These are phyloP conservation scores for Parsonsia alboflavescens DNA, from an alignment of 257 asterid genomes.

Conservation along the genomic window DNA sequence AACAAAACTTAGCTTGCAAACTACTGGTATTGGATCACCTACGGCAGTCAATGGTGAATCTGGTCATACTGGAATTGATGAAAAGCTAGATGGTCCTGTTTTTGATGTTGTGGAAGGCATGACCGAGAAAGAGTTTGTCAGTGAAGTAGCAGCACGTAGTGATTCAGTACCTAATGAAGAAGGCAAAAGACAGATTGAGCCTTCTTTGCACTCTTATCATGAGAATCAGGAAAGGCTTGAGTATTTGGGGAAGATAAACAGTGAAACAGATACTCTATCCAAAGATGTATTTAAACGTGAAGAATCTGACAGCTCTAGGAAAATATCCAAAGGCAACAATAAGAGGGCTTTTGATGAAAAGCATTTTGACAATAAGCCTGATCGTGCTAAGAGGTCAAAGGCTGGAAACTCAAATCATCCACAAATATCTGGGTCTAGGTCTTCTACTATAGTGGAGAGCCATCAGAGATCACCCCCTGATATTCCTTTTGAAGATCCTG, in stretches of 20 bases:
- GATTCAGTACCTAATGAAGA: constrained; percentile 40
- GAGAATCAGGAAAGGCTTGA: constrained; percentile 36
- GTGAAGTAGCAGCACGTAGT: constrained; percentile 34
- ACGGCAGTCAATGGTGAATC: constrained; percentile 49
- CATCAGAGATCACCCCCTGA: constrained; percentile 54
- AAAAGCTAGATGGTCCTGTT: constrained; percentile 41
- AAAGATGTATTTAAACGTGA: constrained; percentile 36
- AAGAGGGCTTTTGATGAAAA: constrained; percentile 53
- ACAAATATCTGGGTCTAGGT: constrained; percentile 41
- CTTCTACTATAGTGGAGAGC: constrained; percentile 45
- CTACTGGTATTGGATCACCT: constrained; percentile 38
- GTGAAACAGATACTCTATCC: constrained; percentile 36
- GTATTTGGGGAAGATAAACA: constrained; percentile 18
- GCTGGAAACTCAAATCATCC: constrained; percentile 41
- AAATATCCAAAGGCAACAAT: constrained; percentile 39
- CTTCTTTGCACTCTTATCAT: constrained; percentile 29
- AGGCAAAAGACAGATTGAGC: constrained; percentile 35
- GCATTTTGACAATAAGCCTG: constrained; percentile 39
- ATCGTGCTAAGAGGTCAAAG: constrained; percentile 47
- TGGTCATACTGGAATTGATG: constrained; percentile 43
- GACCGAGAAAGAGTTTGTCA: constrained; percentile 36
- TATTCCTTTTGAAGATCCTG: constrained; percentile 37
- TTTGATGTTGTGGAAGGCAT: constrained; percentile 56
- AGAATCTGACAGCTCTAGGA: constrained; percentile 36
- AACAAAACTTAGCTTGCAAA: constrained; percentile 39